phyloP scores from a whole-genome alignment of 1,139 yeast genomes.

The Yamadazyma atlantica region DNA sequence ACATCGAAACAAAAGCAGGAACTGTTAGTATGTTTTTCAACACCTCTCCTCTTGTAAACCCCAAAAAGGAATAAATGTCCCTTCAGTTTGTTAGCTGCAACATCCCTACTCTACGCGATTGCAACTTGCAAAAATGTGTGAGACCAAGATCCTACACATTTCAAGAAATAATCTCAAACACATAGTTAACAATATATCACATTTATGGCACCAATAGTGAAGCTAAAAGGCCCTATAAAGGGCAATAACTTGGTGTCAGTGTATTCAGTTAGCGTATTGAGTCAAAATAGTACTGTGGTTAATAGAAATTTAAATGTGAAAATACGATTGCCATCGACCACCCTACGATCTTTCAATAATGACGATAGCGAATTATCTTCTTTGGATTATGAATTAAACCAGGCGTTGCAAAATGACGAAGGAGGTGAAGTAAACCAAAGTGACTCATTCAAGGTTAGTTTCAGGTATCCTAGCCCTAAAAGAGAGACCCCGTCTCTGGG shows the following conservation, averaged over 20 bases:
- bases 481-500: neutral
- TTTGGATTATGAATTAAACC: conserved; percentile 19
- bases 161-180: neutral
- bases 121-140: neutral
- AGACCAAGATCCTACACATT: neutral
- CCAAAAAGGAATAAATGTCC: too few relatives aligned
- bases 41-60: too few relatives aligned
- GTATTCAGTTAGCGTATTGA: conserved; percentile 7
- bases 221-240: conserved; percentile 8
- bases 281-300: neutral
- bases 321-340: conserved; percentile 18
- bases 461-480: conserved; percentile 5
- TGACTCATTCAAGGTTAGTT: conserved; percentile 3
- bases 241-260: conserved; percentile 7
- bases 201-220: conserved; percentile 10
- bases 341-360: conserved; percentile 5
- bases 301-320: conserved; percentile 11
- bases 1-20: too few relatives aligned
- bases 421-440: neutral
- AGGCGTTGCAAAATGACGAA: conserved; percentile 9
- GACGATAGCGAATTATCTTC: conserved; percentile 13
- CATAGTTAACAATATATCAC: neutral
- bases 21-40: too few relatives aligned
- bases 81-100: neutral
- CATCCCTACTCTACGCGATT: neutral